These are phyloP conservation scores for Tetrahymena malaccensis DNA, from an alignment of 73 alveolate genomes.

Conservation along the genomic window DNA sequence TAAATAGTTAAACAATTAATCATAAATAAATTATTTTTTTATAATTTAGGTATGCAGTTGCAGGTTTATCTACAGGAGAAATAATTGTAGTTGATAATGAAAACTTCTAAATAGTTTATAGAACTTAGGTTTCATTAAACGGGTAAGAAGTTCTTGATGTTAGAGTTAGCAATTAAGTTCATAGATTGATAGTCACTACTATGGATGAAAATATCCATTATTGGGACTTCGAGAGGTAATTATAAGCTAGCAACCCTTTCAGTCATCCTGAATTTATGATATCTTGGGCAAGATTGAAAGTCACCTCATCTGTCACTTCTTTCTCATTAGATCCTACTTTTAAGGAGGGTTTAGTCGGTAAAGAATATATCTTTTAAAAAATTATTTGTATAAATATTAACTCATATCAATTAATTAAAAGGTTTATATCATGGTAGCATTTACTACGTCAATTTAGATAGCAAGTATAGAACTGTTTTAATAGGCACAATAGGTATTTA, in stretches of 20 bases:
- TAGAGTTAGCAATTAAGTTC: slow-evolving; percentile 4
- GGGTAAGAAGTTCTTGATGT: slow-evolving; percentile 11
- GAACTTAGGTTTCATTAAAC: background rate
- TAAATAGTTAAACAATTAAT: background rate
- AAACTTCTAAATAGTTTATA: slow-evolving; percentile 6
- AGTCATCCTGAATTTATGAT: slow-evolving; percentile 11
- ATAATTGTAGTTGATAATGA: slow-evolving; percentile 12
- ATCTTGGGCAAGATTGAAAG: slow-evolving; percentile 5
- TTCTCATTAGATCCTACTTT: slow-evolving; percentile 7
- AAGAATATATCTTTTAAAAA: background rate
- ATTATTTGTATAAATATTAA: background rate
- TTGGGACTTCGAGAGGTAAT: slow-evolving; percentile 4
- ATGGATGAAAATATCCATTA: background rate
- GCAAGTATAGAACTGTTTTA: background rate
- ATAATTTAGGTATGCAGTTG: background rate
- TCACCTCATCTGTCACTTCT: slow-evolving; percentile 6
- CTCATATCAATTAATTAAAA: background rate
- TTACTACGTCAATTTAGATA: slow-evolving; percentile 1
- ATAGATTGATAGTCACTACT: slow-evolving; percentile 4
- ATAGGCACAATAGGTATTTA: slow-evolving; percentile 6
- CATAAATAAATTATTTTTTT: background rate
- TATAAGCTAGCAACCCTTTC: background rate
- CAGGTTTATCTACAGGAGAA: slow-evolving; percentile 25
- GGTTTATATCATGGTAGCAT: slow-evolving; percentile 18
- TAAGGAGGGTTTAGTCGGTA: slow-evolving; percentile 3